Evolutionary conservation across 1,284 basidiomycete genomes (phyloP).

Genomic region (Ganoderma meredithae): DNA sequence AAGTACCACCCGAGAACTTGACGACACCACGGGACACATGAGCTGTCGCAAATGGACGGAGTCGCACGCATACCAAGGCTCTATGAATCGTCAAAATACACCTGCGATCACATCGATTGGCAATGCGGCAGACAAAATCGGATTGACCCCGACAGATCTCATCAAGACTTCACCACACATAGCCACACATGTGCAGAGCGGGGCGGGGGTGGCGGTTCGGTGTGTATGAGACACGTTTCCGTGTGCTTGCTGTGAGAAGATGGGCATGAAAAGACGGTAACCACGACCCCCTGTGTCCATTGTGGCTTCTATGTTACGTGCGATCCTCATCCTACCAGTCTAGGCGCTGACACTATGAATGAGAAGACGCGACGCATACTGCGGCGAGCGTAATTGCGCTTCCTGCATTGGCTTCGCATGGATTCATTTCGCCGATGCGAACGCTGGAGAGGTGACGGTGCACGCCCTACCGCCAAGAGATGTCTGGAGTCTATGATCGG

Average conservation of each 20-base stretch:
- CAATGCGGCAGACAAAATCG: neutral
- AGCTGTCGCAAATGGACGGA: neutral
- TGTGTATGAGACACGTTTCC: neutral
- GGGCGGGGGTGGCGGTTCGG: constrained; percentile 4
- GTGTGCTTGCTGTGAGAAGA: constrained; percentile 3
- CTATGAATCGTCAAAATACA: neutral
- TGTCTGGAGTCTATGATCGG: neutral
- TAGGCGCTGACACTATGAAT: neutral
- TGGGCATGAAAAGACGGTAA: constrained; percentile 1
- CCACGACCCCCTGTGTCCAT: neutral
- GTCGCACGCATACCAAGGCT: neutral
- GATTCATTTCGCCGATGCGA: neutral
- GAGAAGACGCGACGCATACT: neutral
- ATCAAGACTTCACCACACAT: neutral
- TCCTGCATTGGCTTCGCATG: neutral
- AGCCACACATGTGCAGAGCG: neutral
- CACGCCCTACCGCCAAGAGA: neutral
- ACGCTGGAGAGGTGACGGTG: neutral
- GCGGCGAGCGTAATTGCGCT: neutral
- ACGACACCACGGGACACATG: neutral
- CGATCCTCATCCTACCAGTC: neutral
- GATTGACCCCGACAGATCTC: neutral
- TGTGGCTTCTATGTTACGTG: neutral
- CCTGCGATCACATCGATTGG: neutral
- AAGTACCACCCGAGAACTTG: neutral